Evolutionary conservation across 2,329 filamentous ascomycete genomes (phyloP), one percentile per base, ranked within the genome.

Genomic region (Phialocephala subalpina): DNA sequence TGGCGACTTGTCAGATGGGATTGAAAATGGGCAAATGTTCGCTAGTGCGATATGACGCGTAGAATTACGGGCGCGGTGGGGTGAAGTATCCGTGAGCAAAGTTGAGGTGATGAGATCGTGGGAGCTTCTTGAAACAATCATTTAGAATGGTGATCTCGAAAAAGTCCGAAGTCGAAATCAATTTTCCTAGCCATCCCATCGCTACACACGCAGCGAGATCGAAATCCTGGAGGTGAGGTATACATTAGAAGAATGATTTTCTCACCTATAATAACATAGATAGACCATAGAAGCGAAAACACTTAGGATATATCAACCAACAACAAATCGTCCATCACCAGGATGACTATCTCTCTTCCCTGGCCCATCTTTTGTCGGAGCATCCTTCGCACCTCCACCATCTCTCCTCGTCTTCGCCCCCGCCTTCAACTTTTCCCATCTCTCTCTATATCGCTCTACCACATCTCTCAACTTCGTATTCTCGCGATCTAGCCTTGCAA

Each of bases 351-450:
- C 70, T 33, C 67, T 68, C 47, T 60, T 71, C 16, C 53, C 36
- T 7, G 18, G 16, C 8, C 40, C 33, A 12, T 71, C 66, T 22
- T 65, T 67, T 7, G 52, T 49, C 7, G 62, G 40, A n/a, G 58
- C 6, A 11, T 71, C 63, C 25, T 72, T 65, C 11, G 38, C 49
- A 11, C 64, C 49, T n/a, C 61, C 59, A 33, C 70, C 73, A 25
- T 77, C 75, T 52, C 75, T 66, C 55, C 81, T 76, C 16, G 77
- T 79, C 70, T 81, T 85, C 1, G 89, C 89, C 0, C 87, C 87
- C 56, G 88, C 87, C 77, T 91, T 91, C 70, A 92, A 77, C 71
- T 87, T 87, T 77, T 92, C 89, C 88, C 89, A 92, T 66, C 87
- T 84, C 63, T 89, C 86, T 59, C 87, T 77, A 74, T 91, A 91